Conservation (phyloP, 2,329 filamentous ascomycete genomes). For the Fusarium sp. region DNA sequence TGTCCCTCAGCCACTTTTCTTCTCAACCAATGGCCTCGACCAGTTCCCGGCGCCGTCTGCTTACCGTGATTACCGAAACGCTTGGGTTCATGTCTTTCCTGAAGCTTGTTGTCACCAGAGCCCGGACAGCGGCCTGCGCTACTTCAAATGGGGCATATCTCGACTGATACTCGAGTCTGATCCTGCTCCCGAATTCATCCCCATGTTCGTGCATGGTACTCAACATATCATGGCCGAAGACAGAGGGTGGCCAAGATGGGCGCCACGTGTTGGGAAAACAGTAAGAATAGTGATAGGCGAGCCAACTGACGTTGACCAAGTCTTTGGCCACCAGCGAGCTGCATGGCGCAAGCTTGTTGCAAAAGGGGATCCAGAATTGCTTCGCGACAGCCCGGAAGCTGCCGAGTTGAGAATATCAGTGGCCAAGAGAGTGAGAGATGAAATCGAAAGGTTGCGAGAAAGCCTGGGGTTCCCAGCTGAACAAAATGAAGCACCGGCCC, state of each 20-base stretch:
- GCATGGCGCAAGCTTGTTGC: conserved; percentile 77
- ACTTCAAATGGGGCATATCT: conserved; percentile 98
- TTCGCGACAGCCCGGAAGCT: conserved; percentile 68
- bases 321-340: conserved; percentile 81
- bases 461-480: conserved; percentile 77
- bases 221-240: conserved; percentile 90
- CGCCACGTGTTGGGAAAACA: conserved; percentile 78
- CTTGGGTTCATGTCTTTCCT: conserved; percentile 96
- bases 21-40: conserved; percentile 75
- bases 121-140: conserved; percentile 81
- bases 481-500: conserved; percentile 79
- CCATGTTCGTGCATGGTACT: conserved; percentile 94
- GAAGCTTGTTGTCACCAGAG: conserved; percentile 96
- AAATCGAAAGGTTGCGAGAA: conserved; percentile 82
- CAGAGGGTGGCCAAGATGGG: conserved; percentile 79
- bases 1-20: conserved; percentile 55
- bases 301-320: conserved; percentile 74
- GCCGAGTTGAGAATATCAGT: conserved; percentile 78
- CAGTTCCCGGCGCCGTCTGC: conserved; percentile 76
- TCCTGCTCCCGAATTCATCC: conserved; percentile 86
- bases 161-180: conserved; percentile 90
- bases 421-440: conserved; percentile 78
- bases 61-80: conserved; percentile 74
- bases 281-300: conserved; percentile 84
- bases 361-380: conserved; percentile 59